Conservation (phyloP, 805 yeast genomes). For the Metschnikowia henanensis region DNA sequence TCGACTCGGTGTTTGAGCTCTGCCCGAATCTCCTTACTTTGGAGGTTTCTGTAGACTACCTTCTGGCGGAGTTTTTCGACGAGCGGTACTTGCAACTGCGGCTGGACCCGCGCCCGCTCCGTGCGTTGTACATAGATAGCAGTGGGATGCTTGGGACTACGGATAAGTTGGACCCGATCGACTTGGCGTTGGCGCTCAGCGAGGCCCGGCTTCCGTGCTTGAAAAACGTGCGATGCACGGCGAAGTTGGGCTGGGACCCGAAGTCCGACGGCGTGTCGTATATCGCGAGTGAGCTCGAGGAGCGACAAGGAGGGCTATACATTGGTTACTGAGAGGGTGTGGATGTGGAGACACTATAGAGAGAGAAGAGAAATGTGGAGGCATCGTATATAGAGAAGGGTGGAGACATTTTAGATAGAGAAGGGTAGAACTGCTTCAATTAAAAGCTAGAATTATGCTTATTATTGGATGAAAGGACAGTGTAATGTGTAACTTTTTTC, state of each 20-base stretch:
- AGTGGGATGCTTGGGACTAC: conserved; percentile 87
- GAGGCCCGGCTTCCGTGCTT: conserved; percentile 76
- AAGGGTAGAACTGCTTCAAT: too few relatives aligned
- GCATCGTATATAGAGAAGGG: too few relatives aligned
- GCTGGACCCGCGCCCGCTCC: conserved; percentile 47
- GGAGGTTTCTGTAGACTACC: conserved; percentile 78
- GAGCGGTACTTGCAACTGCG: conserved; percentile 29
- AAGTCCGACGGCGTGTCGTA: conserved; percentile 40
- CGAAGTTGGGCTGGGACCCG: conserved; percentile 85
- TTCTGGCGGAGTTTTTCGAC: conserved; percentile 45
- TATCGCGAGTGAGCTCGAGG: conserved; percentile 68
- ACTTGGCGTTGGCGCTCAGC: conserved; percentile 77
- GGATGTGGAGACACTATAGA: too few relatives aligned
- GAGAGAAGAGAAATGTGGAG: too few relatives aligned
- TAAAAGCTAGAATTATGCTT: too few relatives aligned
- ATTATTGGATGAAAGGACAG: too few relatives aligned
- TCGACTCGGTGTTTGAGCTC: conserved; percentile 69
- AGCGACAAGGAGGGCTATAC: conserved; percentile 75
- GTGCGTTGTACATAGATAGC: conserved; percentile 68
- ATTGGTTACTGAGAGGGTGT: conserved; percentile 46
- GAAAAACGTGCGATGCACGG: conserved; percentile 62
- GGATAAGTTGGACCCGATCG: conserved; percentile 82
- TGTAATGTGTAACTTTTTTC: too few relatives aligned
- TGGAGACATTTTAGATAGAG: too few relatives aligned
- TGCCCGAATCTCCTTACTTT: conserved; percentile 72